These are phyloP conservation scores for Hemisphaericaspora xylofermentans DNA, from an alignment of 1,139 yeast genomes.

Conservation along the genomic window DNA sequence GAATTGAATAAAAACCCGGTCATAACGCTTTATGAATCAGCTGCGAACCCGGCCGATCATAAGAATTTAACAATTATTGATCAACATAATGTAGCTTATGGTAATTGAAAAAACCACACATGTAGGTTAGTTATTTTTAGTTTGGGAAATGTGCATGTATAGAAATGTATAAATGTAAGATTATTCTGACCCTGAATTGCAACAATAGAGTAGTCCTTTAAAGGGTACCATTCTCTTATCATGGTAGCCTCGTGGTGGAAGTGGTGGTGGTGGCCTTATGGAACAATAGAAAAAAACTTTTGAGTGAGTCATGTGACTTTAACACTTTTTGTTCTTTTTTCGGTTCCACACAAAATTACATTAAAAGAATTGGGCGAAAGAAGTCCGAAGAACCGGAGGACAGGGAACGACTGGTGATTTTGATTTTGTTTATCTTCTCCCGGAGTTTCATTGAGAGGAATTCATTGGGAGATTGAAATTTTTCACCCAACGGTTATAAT, in stretches of 20 bases:
- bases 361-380: conserved; percentile 5
- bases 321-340: neutral
- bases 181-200: no score
- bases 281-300: neutral
- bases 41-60: conserved; percentile 92
- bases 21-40: conserved; percentile 78
- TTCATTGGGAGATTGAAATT: neutral
- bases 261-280: neutral
- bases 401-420: conserved; percentile 2
- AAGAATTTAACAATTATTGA: conserved; percentile 33
- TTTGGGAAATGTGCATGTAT: neutral
- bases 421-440: conserved; percentile 1
- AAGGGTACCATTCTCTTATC: neutral
- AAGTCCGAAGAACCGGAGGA: conserved; percentile 5
- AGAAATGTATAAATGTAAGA: no score
- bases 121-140: conserved; percentile 1
- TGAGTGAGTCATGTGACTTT: neutral
- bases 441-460: no score
- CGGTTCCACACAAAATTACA: no score
- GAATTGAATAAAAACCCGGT: conserved; percentile 66
- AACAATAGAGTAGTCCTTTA: neutral
- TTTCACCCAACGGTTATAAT: no score
- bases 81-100: conserved; percentile 14
- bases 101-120: no score
- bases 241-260: neutral